phyloP scores from a whole-genome alignment of 129 eudicot species.

The Kitagawia praeruptora region DNA sequence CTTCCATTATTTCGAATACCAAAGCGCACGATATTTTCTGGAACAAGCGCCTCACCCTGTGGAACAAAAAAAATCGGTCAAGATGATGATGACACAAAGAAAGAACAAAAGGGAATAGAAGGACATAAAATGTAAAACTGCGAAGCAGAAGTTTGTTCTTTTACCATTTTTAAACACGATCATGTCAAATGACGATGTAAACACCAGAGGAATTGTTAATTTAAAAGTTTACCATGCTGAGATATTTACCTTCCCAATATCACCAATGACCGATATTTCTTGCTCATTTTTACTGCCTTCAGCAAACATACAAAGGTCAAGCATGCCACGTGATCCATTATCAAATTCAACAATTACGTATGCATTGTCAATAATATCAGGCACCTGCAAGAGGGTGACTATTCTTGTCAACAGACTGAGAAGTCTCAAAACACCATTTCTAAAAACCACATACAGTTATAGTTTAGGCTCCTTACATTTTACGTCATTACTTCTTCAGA shows the following conservation, averaged over 20 bases:
- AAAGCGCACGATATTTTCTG: conserved; percentile 73
- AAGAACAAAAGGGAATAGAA: not conserved
- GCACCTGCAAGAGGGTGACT: conserved; percentile 43
- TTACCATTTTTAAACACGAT: too few relatives aligned
- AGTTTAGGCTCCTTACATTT: not conserved
- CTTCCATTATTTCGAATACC: conserved; percentile 71
- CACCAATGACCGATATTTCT: conserved; percentile 92
- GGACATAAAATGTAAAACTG: not conserved
- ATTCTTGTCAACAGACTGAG: not conserved
- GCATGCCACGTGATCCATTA: conserved; percentile 87
- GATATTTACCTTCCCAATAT: conserved; percentile 66
- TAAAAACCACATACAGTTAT: not conserved
- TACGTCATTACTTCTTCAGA: not conserved
- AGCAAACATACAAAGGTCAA: conserved; percentile 98
- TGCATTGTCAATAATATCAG: conserved; percentile 95
- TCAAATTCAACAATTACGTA: conserved; percentile 96
- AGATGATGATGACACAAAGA: not conserved
- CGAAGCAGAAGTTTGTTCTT: not conserved
- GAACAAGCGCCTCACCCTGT: conserved; percentile 93
- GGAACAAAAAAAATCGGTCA: not conserved
- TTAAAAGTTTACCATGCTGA: not conserved
- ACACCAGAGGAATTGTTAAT: not conserved
- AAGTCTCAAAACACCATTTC: not conserved
- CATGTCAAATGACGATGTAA: not conserved
- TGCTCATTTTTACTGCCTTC: conserved; percentile 99